Conservation (phyloP, 2,329 filamentous ascomycete genomes). For the Diaporthe sp. region DNA sequence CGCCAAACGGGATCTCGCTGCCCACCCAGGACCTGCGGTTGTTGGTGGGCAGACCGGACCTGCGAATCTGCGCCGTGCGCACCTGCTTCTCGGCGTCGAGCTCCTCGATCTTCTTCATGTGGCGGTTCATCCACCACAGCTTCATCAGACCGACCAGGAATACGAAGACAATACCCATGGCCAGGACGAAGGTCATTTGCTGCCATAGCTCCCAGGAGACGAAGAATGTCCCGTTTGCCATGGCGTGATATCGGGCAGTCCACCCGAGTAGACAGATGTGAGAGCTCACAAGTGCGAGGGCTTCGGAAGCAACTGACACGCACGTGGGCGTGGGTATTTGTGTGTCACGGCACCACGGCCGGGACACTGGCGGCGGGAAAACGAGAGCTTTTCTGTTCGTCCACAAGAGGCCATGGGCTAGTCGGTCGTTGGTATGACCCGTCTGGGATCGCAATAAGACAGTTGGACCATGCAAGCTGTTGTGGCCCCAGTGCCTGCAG, state of each 20-base stretch:
- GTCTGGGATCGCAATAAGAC: neutral
- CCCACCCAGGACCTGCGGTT: slow-evolving; percentile 49
- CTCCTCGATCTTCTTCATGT: slow-evolving; percentile 69
- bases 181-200: slow-evolving; percentile 89
- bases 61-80: slow-evolving; percentile 66
- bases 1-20: slow-evolving; percentile 85
- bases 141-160: slow-evolving; percentile 78
- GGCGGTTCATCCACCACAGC: slow-evolving; percentile 72
- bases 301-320: neutral
- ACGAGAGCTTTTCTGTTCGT: neutral
- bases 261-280: neutral
- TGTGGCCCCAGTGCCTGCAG: slow-evolving; percentile 36
- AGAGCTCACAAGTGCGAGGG: neutral
- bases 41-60: slow-evolving; percentile 63
- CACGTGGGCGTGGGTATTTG: slow-evolving; percentile 17
- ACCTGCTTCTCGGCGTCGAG: slow-evolving; percentile 77
- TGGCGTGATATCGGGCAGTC: slow-evolving; percentile 40
- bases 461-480: slow-evolving; percentile 22
- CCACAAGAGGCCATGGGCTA: neutral
- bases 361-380: neutral
- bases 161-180: slow-evolving; percentile 77
- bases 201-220: slow-evolving; percentile 85
- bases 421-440: neutral
- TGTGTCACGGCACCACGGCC: slow-evolving; percentile 3
- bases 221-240: slow-evolving; percentile 70